phyloP scores from a whole-genome alignment of 176 grass and related monocot genomes.

The Zizania latifolia region DNA sequence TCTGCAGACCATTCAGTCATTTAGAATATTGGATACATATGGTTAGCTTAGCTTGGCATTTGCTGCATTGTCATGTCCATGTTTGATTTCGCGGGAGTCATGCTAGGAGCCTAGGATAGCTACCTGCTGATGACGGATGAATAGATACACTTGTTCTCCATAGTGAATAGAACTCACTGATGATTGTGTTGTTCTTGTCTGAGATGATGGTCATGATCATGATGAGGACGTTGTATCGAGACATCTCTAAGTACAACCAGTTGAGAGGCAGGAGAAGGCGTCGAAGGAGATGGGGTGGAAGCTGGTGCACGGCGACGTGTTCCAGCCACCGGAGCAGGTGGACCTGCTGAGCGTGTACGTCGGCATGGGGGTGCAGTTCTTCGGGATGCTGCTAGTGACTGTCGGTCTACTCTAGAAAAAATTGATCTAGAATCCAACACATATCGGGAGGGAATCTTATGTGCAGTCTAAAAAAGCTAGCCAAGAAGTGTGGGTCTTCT shows the following conservation, averaged over 20 bases:
- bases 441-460: too few relatives aligned
- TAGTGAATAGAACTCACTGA: conserved; percentile 81
- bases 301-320: conserved; percentile 89
- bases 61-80: not conserved
- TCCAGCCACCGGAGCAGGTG: conserved; percentile 49
- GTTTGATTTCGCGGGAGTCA: too few relatives aligned
- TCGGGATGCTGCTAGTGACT: conserved; percentile 86
- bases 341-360: conserved; percentile 71
- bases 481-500: too few relatives aligned
- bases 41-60: not conserved
- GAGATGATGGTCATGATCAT: conserved; percentile 98
- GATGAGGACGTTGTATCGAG: conserved; percentile 72
- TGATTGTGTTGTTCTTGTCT: conserved; percentile 88
- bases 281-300: conserved; percentile 97
- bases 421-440: too few relatives aligned
- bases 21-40: not conserved
- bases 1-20: not conserved
- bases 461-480: too few relatives aligned
- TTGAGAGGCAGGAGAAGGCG: conserved; percentile 84
- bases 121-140: conserved; percentile 92
- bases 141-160: conserved; percentile 93
- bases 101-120: conserved; percentile 93
- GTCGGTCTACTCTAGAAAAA: too few relatives aligned
- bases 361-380: conserved; percentile 79
- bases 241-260: conserved; percentile 87